phyloP scores from a whole-genome alignment of 768 basidiomycete genomes.

The Lentinula sp. region DNA sequence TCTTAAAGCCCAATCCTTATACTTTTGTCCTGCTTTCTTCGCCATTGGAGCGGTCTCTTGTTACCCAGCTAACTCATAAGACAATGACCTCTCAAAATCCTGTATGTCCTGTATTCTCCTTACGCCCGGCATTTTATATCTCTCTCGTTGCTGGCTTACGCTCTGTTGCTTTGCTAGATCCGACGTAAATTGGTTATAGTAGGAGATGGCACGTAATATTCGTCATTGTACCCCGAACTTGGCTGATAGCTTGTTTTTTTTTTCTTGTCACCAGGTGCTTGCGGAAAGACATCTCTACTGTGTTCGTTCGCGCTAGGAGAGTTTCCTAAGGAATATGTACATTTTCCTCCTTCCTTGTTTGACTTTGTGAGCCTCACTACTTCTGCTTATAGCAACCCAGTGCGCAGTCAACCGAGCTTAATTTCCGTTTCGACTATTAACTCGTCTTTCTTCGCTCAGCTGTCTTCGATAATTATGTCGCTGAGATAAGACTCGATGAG shows the following conservation, averaged over 20 bases:
- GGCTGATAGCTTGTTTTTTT: conserved; percentile 15
- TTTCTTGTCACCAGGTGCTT: conserved; percentile 64
- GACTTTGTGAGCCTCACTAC: conserved; percentile 9
- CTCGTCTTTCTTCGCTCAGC: conserved; percentile 39
- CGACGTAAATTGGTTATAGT: conserved; percentile 95
- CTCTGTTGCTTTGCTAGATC: conserved; percentile 48
- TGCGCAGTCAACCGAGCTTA: conserved; percentile 20
- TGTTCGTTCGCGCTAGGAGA: conserved; percentile 92
- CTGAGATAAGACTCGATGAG: conserved; percentile 95
- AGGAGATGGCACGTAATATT: conserved; percentile 73
- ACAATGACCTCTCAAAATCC: conserved; percentile 44
- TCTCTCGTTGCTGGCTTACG: not conserved
- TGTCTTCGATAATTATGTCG: conserved; percentile 98
- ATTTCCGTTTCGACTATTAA: conserved; percentile 12
- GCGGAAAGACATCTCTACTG: conserved; percentile 90
- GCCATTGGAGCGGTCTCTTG: not conserved
- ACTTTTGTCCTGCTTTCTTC: conserved; percentile 10
- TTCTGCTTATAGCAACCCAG: conserved; percentile 46
- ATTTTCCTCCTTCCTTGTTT: conserved; percentile 23
- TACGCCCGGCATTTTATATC: conserved; percentile 2
- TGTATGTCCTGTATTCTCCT: conserved; percentile 32
- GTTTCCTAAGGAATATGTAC: conserved; percentile 93
- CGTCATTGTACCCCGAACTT: not conserved
- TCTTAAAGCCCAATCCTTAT: conserved; percentile 9
- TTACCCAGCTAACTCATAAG: conserved; percentile 4